Evolutionary conservation across 805 yeast species (phyloP).

Genomic region (Yarrowia sp.): DNA sequence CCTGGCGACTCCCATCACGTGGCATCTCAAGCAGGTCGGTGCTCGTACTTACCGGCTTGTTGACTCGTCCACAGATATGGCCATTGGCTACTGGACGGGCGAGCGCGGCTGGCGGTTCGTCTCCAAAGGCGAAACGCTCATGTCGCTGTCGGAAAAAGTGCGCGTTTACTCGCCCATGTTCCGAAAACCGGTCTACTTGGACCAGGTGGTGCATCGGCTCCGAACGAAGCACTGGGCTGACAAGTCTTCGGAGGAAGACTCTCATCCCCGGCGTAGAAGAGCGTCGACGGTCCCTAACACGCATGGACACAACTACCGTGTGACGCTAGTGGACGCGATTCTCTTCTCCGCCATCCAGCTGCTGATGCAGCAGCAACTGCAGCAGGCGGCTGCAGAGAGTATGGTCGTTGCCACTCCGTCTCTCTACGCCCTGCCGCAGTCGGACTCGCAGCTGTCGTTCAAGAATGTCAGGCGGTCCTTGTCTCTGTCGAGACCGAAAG

Average conservation of each 20-base stretch:
- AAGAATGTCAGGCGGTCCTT: slow-evolving; percentile 2
- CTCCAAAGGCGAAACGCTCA: slow-evolving; percentile 22
- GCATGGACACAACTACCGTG: background rate
- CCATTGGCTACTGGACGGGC: slow-evolving; percentile 31
- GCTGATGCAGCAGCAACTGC: slow-evolving; percentile 23
- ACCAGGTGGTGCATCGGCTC: slow-evolving; percentile 23
- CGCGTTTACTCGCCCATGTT: slow-evolving; percentile 5
- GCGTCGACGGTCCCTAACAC: background rate
- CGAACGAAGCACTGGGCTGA: slow-evolving; percentile 16
- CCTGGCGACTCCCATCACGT: slow-evolving; percentile 29
- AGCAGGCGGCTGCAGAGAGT: slow-evolving; percentile 30
- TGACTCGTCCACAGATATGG: slow-evolving; percentile 31
- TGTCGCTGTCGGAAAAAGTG: slow-evolving; percentile 11
- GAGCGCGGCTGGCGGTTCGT: slow-evolving; percentile 27
- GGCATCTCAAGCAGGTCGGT: slow-evolving; percentile 29
- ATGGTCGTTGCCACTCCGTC: slow-evolving; percentile 32
- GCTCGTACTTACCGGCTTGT: slow-evolving; percentile 27
- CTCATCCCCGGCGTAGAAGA: background rate
- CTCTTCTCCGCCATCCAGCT: slow-evolving; percentile 21
- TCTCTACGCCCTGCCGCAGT: slow-evolving; percentile 18
- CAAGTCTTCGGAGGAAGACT: background rate
- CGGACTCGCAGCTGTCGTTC: slow-evolving; percentile 10
- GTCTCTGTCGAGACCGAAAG: background rate
- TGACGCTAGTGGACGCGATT: slow-evolving; percentile 24
- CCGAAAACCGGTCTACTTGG: slow-evolving; percentile 21